phyloP scores from a whole-genome alignment of 1,139 yeast genomes.

The Saccharomyces pastorianus region DNA sequence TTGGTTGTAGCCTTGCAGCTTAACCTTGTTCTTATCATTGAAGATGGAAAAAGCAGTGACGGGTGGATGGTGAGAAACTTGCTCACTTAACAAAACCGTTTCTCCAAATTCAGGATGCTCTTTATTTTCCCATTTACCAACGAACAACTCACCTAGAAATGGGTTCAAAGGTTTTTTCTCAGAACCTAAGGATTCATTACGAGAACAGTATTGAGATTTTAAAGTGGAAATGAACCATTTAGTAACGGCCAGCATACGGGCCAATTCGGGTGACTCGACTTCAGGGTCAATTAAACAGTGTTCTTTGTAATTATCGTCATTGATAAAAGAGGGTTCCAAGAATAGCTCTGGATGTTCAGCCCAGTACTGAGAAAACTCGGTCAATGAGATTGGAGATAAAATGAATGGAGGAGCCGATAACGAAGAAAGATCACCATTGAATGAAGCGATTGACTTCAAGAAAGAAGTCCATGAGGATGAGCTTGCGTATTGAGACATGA shows the following conservation, averaged over 20 bases:
- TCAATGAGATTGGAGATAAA: conserved; percentile 78
- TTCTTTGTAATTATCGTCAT: conserved; percentile 28
- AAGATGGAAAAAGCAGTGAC: conserved; percentile 77
- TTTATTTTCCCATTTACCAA: conserved; percentile 69
- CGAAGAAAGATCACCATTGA: conserved; percentile 88
- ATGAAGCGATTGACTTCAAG: conserved; percentile 78
- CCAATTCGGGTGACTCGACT: conserved; percentile 33
- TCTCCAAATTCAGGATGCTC: conserved; percentile 51
- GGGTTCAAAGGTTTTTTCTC: conserved; percentile 96
- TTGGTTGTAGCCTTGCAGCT: conserved; percentile 81
- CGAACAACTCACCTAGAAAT: conserved; percentile 82
- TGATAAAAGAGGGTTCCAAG: conserved; percentile 54
- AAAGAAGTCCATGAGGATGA: conserved; percentile 17
- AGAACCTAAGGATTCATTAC: conserved; percentile 82
- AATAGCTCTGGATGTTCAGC: conserved; percentile 83
- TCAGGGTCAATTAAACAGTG: conserved; percentile 30
- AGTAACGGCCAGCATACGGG: conserved; percentile 68
- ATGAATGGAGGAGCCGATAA: conserved; percentile 98
- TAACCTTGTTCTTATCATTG: conserved; percentile 60
- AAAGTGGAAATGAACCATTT: conserved; percentile 88
- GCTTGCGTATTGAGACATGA: conserved; percentile 29
- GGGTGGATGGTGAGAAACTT: conserved; percentile 93
- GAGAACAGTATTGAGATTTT: conserved; percentile 86
- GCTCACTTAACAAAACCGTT: conserved; percentile 71
- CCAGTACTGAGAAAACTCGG: conserved; percentile 90